phyloP scores from a whole-genome alignment of 2,329 filamentous ascomycete genomes.

The Fusarium buharicum region DNA sequence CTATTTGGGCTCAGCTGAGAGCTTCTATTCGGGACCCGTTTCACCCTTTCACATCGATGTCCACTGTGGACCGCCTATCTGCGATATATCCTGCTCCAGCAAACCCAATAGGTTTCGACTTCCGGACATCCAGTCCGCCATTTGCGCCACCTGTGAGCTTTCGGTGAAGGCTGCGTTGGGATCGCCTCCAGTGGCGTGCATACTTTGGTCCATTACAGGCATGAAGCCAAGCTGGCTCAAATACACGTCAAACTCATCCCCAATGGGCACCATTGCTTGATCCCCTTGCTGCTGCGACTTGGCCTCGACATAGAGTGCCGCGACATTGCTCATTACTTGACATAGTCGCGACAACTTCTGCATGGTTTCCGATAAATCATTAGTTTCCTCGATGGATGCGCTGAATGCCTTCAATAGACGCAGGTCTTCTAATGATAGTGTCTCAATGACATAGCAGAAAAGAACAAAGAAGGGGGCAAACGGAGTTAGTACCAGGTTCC shows the following conservation, averaged over 20 bases:
- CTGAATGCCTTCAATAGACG: slow-evolving; percentile 66
- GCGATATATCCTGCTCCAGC: slow-evolving; percentile 68
- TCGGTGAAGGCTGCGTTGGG: slow-evolving; percentile 38
- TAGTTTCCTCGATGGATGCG: slow-evolving; percentile 62
- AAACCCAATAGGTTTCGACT: slow-evolving; percentile 73
- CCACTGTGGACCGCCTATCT: slow-evolving; percentile 55
- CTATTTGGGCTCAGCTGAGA: slow-evolving; percentile 6
- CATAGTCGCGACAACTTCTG: slow-evolving; percentile 71
- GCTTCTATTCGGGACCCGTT: slow-evolving; percentile 8
- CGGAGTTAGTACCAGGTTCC: slow-evolving; percentile 66
- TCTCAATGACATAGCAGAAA: slow-evolving; percentile 68
- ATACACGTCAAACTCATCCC: slow-evolving; percentile 72
- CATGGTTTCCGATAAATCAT: slow-evolving; percentile 66
- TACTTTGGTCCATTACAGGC: slow-evolving; percentile 52
- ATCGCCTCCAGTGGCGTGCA: slow-evolving; percentile 22
- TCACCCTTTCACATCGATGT: slow-evolving; percentile 39
- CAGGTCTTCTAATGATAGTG: slow-evolving; percentile 64
- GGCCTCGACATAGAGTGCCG: slow-evolving; percentile 69
- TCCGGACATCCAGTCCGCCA: slow-evolving; percentile 74
- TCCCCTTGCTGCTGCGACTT: slow-evolving; percentile 62
- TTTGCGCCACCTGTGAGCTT: slow-evolving; percentile 55
- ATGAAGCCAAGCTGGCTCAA: slow-evolving; percentile 71
- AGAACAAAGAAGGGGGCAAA: slow-evolving; percentile 70
- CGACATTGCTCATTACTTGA: slow-evolving; percentile 69
- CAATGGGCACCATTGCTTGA: slow-evolving; percentile 60